Conservation (phyloP, 2,329 filamentous ascomycete species). For the Diaporthe sp. region DNA sequence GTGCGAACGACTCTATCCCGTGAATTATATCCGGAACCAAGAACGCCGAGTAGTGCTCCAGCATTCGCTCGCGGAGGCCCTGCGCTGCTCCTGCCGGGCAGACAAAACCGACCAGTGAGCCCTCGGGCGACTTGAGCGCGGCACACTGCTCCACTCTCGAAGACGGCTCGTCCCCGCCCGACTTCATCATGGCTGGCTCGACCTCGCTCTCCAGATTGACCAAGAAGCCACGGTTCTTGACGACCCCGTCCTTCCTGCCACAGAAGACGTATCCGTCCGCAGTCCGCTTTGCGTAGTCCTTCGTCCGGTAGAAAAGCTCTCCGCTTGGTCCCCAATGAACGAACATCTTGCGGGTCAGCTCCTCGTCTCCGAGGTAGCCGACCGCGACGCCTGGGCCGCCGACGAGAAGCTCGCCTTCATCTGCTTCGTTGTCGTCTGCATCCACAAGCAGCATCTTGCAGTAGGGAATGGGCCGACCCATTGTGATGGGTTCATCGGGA, state of each 20-base stretch:
- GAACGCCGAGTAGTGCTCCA: neutral
- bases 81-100: neutral
- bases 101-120: slow-evolving; percentile 38
- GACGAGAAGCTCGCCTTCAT: neutral
- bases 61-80: neutral
- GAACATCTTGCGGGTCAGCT: neutral
- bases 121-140: slow-evolving; percentile 35
- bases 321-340: neutral
- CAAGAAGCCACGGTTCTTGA: slow-evolving; percentile 49
- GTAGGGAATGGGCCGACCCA: neutral
- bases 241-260: slow-evolving; percentile 43
- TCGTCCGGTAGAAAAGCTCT: slow-evolving; percentile 25
- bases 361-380: neutral
- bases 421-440: neutral
- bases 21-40: neutral
- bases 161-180: neutral
- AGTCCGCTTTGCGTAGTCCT: slow-evolving; percentile 8
- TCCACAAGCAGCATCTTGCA: slow-evolving; percentile 1
- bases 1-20: neutral
- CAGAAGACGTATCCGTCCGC: slow-evolving; percentile 38
- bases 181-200: slow-evolving; percentile 38
- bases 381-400: slow-evolving; percentile 1
- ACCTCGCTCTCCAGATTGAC: slow-evolving; percentile 48
- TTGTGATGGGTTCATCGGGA: neutral
- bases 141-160: slow-evolving; percentile 29